These are phyloP conservation scores for Starmerella vaccinii DNA, from an alignment of 805 yeast species.

Conservation along the genomic window DNA sequence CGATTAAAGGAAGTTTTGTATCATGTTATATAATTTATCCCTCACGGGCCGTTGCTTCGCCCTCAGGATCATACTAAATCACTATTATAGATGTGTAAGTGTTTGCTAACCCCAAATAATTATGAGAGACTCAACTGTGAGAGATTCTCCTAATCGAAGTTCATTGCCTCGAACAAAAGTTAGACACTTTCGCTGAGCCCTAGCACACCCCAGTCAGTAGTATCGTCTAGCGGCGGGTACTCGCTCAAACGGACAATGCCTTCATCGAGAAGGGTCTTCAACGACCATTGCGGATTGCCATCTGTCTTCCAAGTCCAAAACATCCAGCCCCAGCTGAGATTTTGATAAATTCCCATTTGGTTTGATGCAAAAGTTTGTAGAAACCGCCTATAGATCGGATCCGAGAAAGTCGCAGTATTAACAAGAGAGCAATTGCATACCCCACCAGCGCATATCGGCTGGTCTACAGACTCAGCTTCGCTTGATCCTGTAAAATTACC, in stretches of 20 bases:
- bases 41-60: too few relatives aligned
- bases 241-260: neutral
- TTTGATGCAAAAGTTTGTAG: constrained; percentile 65
- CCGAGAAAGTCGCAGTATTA: constrained; percentile 35
- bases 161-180: too few relatives aligned
- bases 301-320: constrained; percentile 74
- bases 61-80: too few relatives aligned
- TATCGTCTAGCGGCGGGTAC: neutral
- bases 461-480: constrained; percentile 19
- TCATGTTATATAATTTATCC: too few relatives aligned
- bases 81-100: too few relatives aligned
- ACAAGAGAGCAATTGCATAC: constrained; percentile 34
- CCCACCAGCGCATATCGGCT: constrained; percentile 21
- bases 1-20: too few relatives aligned
- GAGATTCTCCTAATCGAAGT: too few relatives aligned
- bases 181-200: constrained; percentile 1
- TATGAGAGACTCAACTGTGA: too few relatives aligned
- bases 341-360: constrained; percentile 66
- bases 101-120: too few relatives aligned
- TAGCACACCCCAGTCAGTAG: neutral
- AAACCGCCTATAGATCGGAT: constrained; percentile 42
- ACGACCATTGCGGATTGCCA: constrained; percentile 30
- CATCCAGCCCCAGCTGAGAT: constrained; percentile 59
- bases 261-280: constrained; percentile 1
- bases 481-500: constrained; percentile 38